These are phyloP conservation scores for Xylaria intraflava DNA, from an alignment of 495 filamentous ascomycete genomes.

Conservation along the genomic window DNA sequence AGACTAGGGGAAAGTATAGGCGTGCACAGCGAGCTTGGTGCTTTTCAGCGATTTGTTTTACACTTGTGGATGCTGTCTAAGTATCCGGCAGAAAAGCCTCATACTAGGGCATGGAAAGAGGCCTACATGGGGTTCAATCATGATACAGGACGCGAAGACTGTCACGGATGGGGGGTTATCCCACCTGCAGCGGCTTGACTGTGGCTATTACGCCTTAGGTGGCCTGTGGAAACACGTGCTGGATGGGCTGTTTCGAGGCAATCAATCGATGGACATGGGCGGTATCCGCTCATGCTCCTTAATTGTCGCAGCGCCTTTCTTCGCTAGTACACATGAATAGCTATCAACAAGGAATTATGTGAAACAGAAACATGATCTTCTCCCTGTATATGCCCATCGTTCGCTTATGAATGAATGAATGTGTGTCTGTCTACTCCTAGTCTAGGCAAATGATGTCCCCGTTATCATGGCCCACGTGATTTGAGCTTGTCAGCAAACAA, in stretches of 20 bases:
- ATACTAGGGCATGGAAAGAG: neutral
- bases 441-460: too few species aligned
- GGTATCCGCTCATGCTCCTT: too few species aligned
- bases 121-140: neutral
- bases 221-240: neutral
- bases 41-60: constrained; percentile 1
- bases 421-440: too few species aligned
- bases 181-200: neutral
- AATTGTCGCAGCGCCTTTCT: neutral
- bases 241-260: neutral
- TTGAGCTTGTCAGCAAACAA: too few species aligned
- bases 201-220: neutral
- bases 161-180: neutral
- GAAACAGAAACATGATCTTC: neutral
- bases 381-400: too few species aligned
- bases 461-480: too few species aligned
- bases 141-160: neutral
- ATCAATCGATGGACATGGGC: neutral
- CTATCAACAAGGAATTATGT: neutral
- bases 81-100: neutral
- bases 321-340: neutral
- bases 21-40: constrained; percentile 1
- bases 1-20: neutral
- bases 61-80: neutral
- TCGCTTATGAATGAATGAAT: too few species aligned